Base-by-base conservation (phyloP, 306 rosid species). In the Boehmeria nivea region DNA sequence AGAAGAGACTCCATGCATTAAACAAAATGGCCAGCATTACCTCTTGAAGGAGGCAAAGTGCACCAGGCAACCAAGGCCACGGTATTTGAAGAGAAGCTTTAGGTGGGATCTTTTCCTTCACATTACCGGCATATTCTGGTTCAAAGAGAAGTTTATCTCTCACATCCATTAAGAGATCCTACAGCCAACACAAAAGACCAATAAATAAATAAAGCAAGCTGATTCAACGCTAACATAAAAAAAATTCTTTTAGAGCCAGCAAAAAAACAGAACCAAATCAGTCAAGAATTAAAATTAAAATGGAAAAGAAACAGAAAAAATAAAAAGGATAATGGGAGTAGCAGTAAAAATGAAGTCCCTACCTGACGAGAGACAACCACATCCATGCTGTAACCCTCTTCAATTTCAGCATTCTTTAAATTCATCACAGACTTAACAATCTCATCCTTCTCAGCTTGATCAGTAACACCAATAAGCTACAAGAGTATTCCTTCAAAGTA, bases 71-170 rank as follows among this genome's bases (percentile, higher is more conserved):
- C 96, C 96, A 87, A 71, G 86, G 54, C 95, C 93, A 87, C 70
- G 84, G 94, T 26, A 93, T 74, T 67, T 69, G 84, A 63, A 93
- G 69, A 28, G 94, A 72, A 49, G 94, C 73, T 76, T 85, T 85
- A 27, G 99, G 99, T 33, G 86, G 88, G 48, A 93, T 81, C 63
- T 77, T 87, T 75, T 83, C 95, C 75, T 63, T 87, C 58, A 71
- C 47, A 67, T 81, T 73, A 58, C 99, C 96, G 60, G 95, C 96
- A 83, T 85, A 93, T 65, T 81, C 94, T 56, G 88, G 84, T 71
- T 93, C 99, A 56, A 93, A 93, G 61, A 93, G 99, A 76, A 93
- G 95, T 77, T 87, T 93, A 69, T 93, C 99, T 67, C 96, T 79
- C 65, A 85, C 86, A 66, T 93, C 99, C 94, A 81, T 77, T 34